Percentiles rank a stretch among this genome's conserved stretches.
These are phyloP conservation scores for Morella rubra DNA, from an alignment of 306 rosid genomes.

Conservation along the genomic window DNA sequence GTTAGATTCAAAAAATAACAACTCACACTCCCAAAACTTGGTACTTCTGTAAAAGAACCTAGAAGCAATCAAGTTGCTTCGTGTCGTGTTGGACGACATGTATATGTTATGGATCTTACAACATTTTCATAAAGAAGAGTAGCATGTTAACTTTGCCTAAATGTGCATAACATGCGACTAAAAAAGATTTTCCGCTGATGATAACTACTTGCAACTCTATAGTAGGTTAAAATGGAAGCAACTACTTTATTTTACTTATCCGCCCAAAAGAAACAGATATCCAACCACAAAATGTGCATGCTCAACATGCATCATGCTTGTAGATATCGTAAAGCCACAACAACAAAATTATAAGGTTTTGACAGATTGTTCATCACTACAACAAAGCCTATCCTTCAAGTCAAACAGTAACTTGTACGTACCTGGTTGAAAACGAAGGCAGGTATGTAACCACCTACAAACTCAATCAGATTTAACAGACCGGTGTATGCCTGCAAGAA, in stretches of 20 bases:
- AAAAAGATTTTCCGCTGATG: not conserved
- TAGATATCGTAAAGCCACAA: not conserved
- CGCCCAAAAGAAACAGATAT: not conserved
- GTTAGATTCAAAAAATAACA: not conserved
- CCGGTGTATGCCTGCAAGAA: conserved; percentile 80
- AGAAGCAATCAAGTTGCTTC: not conserved
- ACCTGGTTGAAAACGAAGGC: conserved; percentile 85
- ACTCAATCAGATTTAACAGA: conserved; percentile 78
- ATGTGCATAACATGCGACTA: not conserved
- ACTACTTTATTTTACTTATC: not conserved
- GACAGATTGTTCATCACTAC: conserved; percentile 10
- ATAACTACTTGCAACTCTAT: not conserved
- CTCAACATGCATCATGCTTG: not conserved
- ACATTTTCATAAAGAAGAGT: not conserved
- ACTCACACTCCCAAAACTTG: not conserved
- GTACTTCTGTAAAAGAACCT: not conserved
- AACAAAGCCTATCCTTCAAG: conserved; percentile 9
- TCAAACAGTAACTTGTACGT: conserved; percentile 27
- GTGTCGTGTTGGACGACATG: not conserved
- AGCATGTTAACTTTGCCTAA: not conserved
- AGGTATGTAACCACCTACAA: conserved; percentile 68
- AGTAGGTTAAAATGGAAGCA: not conserved
- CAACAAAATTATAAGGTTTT: not conserved
- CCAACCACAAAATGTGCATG: not conserved
- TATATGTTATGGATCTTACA: not conserved